Evolutionary conservation across 2,329 filamentous ascomycete genomes (phyloP).

Genomic region (Pyrenophora tritici-repentis): DNA sequence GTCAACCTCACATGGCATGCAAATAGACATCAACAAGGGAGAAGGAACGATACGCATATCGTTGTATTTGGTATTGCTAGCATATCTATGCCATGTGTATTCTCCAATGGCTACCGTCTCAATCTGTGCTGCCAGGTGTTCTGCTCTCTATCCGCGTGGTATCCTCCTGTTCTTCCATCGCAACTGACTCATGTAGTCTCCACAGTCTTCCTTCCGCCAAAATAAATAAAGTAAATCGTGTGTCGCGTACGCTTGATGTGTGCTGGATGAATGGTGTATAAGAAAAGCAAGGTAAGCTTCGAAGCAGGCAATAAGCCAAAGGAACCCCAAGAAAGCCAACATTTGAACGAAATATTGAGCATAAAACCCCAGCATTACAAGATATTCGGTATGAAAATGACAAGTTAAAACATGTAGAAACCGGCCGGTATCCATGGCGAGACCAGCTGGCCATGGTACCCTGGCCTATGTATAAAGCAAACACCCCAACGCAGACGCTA

Average conservation of each 20-base stretch:
- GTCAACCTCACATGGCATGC: not conserved
- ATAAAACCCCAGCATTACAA: conserved; percentile 27
- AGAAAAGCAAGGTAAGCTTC: conserved; percentile 5
- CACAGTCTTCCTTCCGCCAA: not conserved
- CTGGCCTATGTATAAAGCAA: conserved; percentile 15
- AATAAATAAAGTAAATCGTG: conserved; percentile 24
- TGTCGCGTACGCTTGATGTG: conserved; percentile 33
- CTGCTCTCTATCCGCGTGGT: not conserved
- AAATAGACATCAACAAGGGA: not conserved
- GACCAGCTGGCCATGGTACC: conserved; percentile 32
- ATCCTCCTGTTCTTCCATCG: not conserved
- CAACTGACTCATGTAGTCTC: not conserved
- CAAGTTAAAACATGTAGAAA: conserved; percentile 14
- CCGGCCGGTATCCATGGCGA: conserved; percentile 17
- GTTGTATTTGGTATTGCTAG: conserved; percentile 15
- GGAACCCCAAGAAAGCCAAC: conserved; percentile 6
- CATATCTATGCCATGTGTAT: not conserved
- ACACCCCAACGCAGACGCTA: conserved; percentile 18
- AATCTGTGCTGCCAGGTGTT: not conserved
- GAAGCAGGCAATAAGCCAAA: conserved; percentile 8
- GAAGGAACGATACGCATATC: not conserved
- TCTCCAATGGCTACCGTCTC: not conserved
- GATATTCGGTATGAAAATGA: conserved; percentile 8
- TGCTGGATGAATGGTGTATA: conserved; percentile 19
- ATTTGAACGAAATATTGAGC: conserved; percentile 20